These are phyloP conservation scores for Nicotiana attenuata DNA, from an alignment of 257 asterid genomes.

Conservation along the genomic window DNA sequence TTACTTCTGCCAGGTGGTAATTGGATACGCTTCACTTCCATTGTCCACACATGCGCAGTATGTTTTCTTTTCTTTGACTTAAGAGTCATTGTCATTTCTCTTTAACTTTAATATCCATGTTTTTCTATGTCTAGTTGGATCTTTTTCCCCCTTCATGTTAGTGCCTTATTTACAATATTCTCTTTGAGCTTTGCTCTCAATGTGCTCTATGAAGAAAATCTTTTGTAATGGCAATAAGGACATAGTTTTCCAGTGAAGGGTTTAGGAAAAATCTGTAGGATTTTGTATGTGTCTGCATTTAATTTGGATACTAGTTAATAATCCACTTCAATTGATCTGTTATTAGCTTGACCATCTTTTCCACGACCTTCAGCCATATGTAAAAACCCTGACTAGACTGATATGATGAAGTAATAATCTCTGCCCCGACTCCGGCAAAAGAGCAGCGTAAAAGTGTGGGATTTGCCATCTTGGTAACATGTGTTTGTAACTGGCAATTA, in stretches of 20 bases:
- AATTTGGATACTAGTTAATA: neutral
- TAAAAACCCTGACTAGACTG: neutral
- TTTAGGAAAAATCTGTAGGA: neutral
- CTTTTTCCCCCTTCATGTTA: neutral
- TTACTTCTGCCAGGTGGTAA: conserved; percentile 63
- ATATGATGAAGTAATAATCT: neutral
- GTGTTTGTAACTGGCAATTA: neutral
- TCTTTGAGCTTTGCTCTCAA: neutral
- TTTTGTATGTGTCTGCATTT: neutral
- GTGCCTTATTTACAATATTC: neutral
- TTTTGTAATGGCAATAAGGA: neutral
- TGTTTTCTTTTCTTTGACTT: conserved; percentile 20
- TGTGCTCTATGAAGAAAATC: neutral
- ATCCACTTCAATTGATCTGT: neutral
- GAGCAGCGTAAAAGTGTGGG: neutral
- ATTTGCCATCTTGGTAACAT: neutral
- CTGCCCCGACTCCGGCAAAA: neutral
- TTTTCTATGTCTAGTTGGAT: neutral
- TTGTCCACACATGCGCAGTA: conserved; percentile 90
- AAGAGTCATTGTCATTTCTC: neutral
- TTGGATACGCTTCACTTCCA: conserved; percentile 92
- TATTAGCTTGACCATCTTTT: neutral
- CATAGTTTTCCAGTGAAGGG: neutral
- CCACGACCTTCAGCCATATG: neutral
- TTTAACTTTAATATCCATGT: neutral